Conservation (phyloP, 1,284 basidiomycete species). For the Apiotrichum akiyoshidainum region DNA sequence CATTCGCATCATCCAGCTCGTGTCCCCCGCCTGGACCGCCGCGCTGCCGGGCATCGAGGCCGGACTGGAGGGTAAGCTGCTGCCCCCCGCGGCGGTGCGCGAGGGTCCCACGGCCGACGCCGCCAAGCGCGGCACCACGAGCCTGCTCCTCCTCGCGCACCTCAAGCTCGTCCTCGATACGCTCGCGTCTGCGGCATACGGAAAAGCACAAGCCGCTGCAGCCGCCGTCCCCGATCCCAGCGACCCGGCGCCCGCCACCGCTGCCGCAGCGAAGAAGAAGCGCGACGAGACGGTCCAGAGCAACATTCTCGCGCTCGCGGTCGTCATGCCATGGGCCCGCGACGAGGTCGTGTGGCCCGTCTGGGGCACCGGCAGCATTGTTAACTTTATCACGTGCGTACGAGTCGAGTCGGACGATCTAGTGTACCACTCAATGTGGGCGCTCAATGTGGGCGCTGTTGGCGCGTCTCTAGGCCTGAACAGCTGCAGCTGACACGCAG, state of each 20-base stretch:
- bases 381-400: conserved; percentile 37
- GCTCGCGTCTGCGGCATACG: conserved; percentile 33
- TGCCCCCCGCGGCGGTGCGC: neutral
- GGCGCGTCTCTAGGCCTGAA: too few species aligned
- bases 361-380: conserved; percentile 21
- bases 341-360: conserved; percentile 40
- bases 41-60: conserved; percentile 56
- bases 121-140: conserved; percentile 34
- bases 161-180: conserved; percentile 46
- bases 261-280: conserved; percentile 14
- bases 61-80: conserved; percentile 2
- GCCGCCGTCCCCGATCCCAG: conserved; percentile 26
- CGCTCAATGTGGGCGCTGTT: too few species aligned
- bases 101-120: conserved; percentile 9
- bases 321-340: conserved; percentile 48
- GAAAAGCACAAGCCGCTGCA: conserved; percentile 1
- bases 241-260: neutral
- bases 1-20: conserved; percentile 72
- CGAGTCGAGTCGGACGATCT: too few species aligned
- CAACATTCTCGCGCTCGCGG: conserved; percentile 44
- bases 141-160: conserved; percentile 39
- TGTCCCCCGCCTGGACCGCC: conserved; percentile 81
- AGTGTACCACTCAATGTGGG: too few species aligned
- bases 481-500: conserved; percentile 17
- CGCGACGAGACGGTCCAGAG: conserved; percentile 38